Base-by-base conservation (phyloP, 192 early-diverging fungal genomes). In the Pilaira anomala region DNA sequence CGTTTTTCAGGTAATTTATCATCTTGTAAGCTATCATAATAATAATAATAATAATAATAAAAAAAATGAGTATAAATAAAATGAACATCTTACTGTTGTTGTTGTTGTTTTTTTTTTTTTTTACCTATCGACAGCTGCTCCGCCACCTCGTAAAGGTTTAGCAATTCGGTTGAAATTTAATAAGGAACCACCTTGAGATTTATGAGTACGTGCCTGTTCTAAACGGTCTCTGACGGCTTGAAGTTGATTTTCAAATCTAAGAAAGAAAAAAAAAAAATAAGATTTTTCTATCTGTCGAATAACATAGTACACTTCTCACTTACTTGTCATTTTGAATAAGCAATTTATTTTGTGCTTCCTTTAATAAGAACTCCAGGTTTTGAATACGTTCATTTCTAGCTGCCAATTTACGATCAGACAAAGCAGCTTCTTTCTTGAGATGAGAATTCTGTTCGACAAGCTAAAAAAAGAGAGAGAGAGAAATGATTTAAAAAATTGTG, bases 401-500 rank as follows among this genome's bases (percentile, higher is more conserved):
- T 45, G 72, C 76, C 53, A 99, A 77, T 83, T 96, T 97, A 63
- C 96, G 90, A 25, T 99, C 96, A 28, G 87, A 76, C 39, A 96
- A 77, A 25, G 88, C 83, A 9, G 89, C 76, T 66, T 97, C 91
- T 80, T 97, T 98, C 83, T 99, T 99, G 46, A 98, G 79, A 14
- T 85, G 87, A 1, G 91, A 84, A 80, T 99, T 99, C 70, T 97
- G 93, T 68, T 93, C 93, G 13, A 99, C 95, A 42, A 99, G 84
- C 76, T 89, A 53, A 45, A 50, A 24, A 42, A 13, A 48, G 40
- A 7, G 22, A 7, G 5, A 18, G 5, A 5, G 16, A 49, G 16
- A 66, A 1, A 49, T 40, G 21, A 7, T 33, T 44, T 14, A 21
- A 57, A 14, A 49, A 49, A 19, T n/a, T 21, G 42, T 48, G 7